Evolutionary conservation across 2,329 filamentous ascomycete species (phyloP), one percentile per base, ranked within the genome.

Genomic region (Aspergillus pseudoviridinutans): DNA sequence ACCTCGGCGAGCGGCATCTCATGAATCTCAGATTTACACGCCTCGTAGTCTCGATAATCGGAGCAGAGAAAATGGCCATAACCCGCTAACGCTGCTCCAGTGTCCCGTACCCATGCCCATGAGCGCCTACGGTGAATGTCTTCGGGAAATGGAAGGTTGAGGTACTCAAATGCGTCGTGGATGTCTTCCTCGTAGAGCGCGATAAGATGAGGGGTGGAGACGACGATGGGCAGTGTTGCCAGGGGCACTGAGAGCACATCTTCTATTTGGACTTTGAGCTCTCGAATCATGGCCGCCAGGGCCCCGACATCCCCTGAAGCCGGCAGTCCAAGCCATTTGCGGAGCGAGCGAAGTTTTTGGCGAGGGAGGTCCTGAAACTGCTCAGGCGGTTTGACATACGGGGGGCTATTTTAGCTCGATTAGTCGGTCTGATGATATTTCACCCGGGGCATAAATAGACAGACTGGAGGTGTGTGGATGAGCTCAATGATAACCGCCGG

Each of bases 191-290:
- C 38, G 14, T 42, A 42, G 7, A 42, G 38, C 14, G 38, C 38
- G 4, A 42, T 42, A 6, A 42, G 38, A 20, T 42, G n/a, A 17
- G 38, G 38, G n/a, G 38, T 42, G 17, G 38, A 42, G 14, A 17
- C 4, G 38, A 42, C 38, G 38, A 42, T 42, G 6, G 38, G 38
- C 5, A 42, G 14, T 62, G 58, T 57, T 58, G 60, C 50, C 50
- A 46, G 22, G 38, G 14, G 38, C 17, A 42, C 38, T 4, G 38
- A 42, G 2, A 42, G 14, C 14, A 7, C 38, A 17, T 20, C 38
- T 42, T 42, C 38, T 3, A 20, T 17, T 42, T 42, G 12, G 38
- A 20, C 3, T 20, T 42, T 17, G 38, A 42, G 38, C 38, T 42
- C 17, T 17, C 38, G 38, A 42, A 42, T 20, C 38, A 42, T 17